Percentiles rank a stretch among this genome's conserved stretches.
phyloP scores from a whole-genome alignment of 2,329 filamentous ascomycete species.

The Cryphonectria radicalis region DNA sequence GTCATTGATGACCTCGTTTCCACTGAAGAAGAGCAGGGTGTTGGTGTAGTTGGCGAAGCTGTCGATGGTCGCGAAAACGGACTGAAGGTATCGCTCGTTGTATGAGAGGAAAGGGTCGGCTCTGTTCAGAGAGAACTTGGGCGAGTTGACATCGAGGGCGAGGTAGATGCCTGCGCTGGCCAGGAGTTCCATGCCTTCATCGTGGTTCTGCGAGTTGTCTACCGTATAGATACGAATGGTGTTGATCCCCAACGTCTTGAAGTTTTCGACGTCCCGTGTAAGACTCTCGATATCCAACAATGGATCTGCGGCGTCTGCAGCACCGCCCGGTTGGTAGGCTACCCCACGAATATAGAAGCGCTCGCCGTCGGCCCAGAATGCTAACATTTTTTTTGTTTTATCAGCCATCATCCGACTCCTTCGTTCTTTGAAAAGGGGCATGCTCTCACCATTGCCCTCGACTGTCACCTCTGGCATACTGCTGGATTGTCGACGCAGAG shows the following conservation, averaged over 20 bases:
- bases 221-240: conserved; percentile 91
- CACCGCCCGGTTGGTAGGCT: conserved; percentile 67
- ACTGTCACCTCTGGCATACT: conserved; percentile 22
- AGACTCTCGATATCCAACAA: conserved; percentile 73
- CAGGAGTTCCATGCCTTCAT: conserved; percentile 81
- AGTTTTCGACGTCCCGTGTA: conserved; percentile 78
- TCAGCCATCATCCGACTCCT: background rate
- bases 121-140: conserved; percentile 86
- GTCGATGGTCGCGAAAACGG: conserved; percentile 86
- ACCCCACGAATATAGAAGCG: conserved; percentile 65
- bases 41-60: conserved; percentile 83
- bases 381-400: conserved; percentile 39
- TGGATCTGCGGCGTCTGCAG: conserved; percentile 65
- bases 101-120: conserved; percentile 73
- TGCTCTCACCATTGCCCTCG: conserved; percentile 22
- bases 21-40: conserved; percentile 84
- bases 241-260: conserved; percentile 87
- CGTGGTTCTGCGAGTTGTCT: conserved; percentile 82
- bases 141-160: conserved; percentile 88
- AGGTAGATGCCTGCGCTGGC: conserved; percentile 89
- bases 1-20: conserved; percentile 80
- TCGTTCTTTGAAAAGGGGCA: too few relatives aligned
- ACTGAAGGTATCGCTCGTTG: conserved; percentile 82
- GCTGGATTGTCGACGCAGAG: conserved; percentile 13
- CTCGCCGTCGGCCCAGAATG: conserved; percentile 57